These are phyloP conservation scores for Selaginella moellendorffii DNA, from an alignment of 75 land plant species.

Conservation along the genomic window DNA sequence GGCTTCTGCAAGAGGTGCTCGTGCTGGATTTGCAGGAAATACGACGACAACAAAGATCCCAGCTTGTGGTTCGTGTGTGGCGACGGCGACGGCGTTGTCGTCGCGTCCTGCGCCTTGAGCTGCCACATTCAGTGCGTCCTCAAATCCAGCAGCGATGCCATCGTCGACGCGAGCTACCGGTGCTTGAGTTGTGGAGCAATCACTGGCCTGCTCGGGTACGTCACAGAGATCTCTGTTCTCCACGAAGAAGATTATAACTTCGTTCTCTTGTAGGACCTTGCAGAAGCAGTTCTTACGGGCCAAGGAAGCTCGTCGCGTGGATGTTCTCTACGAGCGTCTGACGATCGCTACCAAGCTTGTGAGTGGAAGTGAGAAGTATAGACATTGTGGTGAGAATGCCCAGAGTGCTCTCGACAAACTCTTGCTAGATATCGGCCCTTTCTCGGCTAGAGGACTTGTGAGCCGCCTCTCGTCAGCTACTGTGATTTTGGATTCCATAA, in stretches of 20 bases:
- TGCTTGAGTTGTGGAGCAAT: background rate
- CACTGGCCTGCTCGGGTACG: background rate
- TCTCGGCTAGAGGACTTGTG: background rate
- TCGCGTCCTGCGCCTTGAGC: background rate
- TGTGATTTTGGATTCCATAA: background rate
- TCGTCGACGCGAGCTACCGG: background rate
- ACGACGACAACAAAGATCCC: conserved; percentile 10
- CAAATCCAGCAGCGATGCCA: background rate
- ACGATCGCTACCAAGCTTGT: background rate
- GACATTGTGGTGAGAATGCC: background rate
- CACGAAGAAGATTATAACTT: background rate
- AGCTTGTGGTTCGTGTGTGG: conserved; percentile 8
- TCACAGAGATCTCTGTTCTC: background rate
- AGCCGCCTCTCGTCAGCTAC: background rate
- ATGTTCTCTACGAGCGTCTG: background rate
- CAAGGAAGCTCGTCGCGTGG: background rate
- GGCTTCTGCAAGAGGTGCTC: background rate
- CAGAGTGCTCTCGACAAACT: background rate
- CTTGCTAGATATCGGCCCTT: background rate
- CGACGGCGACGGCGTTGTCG: background rate
- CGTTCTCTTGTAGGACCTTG: background rate
- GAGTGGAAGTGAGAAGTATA: background rate
- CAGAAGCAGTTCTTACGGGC: conserved; percentile 1
- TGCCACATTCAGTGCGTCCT: background rate
- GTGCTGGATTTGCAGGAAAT: conserved; percentile 3